Evolutionary conservation across 768 basidiomycete species (phyloP).

Genomic region (Tulasnella sp.): DNA sequence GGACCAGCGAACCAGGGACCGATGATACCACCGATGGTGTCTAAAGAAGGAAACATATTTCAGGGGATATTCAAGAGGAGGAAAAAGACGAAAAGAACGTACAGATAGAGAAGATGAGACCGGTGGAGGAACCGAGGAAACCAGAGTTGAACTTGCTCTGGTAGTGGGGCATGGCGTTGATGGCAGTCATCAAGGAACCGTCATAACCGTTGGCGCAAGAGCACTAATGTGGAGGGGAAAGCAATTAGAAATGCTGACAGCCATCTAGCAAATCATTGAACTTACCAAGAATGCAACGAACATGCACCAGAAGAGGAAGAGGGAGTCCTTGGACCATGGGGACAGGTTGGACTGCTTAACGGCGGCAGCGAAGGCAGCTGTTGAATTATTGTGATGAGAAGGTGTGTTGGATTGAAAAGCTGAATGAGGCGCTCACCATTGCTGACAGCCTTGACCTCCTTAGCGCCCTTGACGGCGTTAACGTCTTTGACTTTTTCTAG

Average conservation of each 20-base stretch:
- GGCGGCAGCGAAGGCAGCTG: constrained; percentile 39
- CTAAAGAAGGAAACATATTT: not conserved
- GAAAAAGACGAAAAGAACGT: not conserved
- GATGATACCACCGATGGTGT: constrained; percentile 34
- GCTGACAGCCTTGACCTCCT: constrained; percentile 9
- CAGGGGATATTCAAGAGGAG: not conserved
- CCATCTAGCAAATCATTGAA: not conserved
- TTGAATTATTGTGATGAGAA: not conserved
- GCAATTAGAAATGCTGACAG: not conserved
- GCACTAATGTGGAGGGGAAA: constrained; percentile 20
- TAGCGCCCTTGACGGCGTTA: constrained; percentile 6
- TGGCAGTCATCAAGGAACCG: constrained; percentile 28
- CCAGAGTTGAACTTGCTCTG: constrained; percentile 32
- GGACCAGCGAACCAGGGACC: constrained; percentile 36
- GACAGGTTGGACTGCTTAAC: constrained; percentile 29
- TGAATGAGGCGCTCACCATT: constrained; percentile 11
- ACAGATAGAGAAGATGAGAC: constrained; percentile 35
- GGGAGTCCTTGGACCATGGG: constrained; percentile 33
- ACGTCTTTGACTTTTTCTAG: constrained; percentile 16
- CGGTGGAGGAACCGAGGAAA: constrained; percentile 30
- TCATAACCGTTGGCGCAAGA: constrained; percentile 35
- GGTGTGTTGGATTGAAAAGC: not conserved
- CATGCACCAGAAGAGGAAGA: constrained; percentile 32
- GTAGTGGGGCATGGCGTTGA: constrained; percentile 31
- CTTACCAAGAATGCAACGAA: constrained; percentile 33